Evolutionary conservation across 805 yeast species (phyloP).

Genomic region (Saccharomycopsis capsularis): DNA sequence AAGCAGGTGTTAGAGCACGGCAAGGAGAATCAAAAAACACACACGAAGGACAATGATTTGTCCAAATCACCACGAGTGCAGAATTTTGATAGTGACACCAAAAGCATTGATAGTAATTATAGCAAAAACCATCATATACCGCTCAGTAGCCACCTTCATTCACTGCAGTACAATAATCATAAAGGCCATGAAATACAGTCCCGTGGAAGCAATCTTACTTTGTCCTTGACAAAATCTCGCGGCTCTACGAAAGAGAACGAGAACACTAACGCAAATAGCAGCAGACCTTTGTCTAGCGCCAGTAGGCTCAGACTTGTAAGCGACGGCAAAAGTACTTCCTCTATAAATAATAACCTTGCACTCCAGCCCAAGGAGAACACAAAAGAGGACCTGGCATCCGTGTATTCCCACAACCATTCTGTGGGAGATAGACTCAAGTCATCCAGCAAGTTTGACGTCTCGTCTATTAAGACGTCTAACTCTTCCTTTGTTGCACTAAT

Average conservation of each 20-base stretch:
- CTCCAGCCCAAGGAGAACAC: not conserved
- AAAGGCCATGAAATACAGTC: not conserved
- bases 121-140: not conserved
- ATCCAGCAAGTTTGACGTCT: no score
- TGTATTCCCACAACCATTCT: no score
- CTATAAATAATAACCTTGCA: not conserved
- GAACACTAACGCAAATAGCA: not conserved
- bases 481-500: not conserved
- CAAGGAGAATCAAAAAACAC: no score
- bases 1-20: no score
- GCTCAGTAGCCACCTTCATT: not conserved
- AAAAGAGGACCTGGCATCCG: no score
- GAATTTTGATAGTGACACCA: not conserved
- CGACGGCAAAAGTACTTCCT: not conserved
- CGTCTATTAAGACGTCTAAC: not conserved
- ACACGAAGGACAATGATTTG: not conserved
- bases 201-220: slow-evolving; percentile 2
- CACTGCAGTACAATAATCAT: not conserved
- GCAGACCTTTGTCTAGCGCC: not conserved
- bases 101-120: not conserved
- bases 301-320: not conserved
- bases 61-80: not conserved
- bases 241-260: not conserved
- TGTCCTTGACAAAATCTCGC: slow-evolving; percentile 5
- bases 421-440: no score